A percentile compares a stretch with the other conserved stretches of the same genome.
phyloP scores from a whole-genome alignment of 768 basidiomycete species.

The Pleurotus eryngii region DNA sequence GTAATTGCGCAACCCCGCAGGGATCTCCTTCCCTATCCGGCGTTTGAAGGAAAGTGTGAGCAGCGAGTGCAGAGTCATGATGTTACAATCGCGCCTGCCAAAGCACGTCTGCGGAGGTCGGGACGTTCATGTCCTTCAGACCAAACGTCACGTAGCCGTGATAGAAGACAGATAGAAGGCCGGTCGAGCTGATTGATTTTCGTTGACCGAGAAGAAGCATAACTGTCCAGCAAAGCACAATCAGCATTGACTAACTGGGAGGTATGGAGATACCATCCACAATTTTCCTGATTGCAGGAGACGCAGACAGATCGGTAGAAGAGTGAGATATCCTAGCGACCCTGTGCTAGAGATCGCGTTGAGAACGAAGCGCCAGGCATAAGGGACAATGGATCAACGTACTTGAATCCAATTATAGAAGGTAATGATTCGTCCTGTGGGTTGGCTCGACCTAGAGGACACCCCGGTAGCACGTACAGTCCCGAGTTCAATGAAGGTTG shows the following conservation, averaged over 20 bases:
- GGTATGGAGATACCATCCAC: background rate
- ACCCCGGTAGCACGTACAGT: background rate
- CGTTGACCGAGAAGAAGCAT: background rate
- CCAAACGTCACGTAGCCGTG: background rate
- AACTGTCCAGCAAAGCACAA: background rate
- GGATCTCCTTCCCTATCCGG: background rate
- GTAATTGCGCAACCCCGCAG: background rate
- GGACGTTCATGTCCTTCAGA: background rate
- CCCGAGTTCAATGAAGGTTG: background rate
- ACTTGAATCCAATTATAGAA: slow-evolving; percentile 9
- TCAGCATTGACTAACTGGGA: background rate
- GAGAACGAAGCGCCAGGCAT: background rate
- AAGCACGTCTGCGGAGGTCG: background rate
- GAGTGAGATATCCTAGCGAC: background rate
- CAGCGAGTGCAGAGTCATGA: background rate
- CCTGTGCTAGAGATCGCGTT: background rate
- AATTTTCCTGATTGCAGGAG: background rate
- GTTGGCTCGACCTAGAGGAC: background rate
- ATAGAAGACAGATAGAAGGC: background rate
- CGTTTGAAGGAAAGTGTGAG: background rate
- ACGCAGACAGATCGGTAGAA: background rate
- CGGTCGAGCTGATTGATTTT: background rate
- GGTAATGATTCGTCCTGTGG: slow-evolving; percentile 3
- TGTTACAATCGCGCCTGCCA: background rate
- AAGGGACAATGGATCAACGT: background rate